Evolutionary conservation across 495 filamentous ascomycete species (phyloP).

Genomic region (Elaphomyces granulatus): DNA sequence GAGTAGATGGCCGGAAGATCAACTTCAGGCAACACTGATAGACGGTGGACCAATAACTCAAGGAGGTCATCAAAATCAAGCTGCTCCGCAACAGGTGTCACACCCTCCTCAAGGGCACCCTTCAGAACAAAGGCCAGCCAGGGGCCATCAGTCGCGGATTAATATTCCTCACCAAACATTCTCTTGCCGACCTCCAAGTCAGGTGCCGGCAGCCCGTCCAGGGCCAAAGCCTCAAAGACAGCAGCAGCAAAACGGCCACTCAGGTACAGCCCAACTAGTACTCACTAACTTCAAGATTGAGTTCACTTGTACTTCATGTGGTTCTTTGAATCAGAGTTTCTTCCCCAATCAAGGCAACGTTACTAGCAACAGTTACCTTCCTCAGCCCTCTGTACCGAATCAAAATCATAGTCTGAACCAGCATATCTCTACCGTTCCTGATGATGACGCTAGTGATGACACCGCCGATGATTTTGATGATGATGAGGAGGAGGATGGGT

Average conservation of each 20-base stretch:
- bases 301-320: conserved; percentile 31
- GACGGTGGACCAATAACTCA: conserved; percentile 17
- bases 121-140: conserved; percentile 12
- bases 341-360: conserved; percentile 32
- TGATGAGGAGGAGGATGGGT: neutral
- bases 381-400: conserved; percentile 16
- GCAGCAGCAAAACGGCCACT: conserved; percentile 13
- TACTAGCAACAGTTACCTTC: conserved; percentile 20
- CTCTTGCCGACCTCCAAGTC: conserved; percentile 10
- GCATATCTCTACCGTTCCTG: neutral
- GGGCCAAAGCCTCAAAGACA: conserved; percentile 17
- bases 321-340: conserved; percentile 32
- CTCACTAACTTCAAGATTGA: conserved; percentile 34
- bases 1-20: conserved; percentile 25
- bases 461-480: neutral
- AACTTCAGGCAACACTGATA: conserved; percentile 17
- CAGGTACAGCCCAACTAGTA: conserved; percentile 19
- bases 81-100: conserved; percentile 7
- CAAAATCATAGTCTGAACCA: conserved; percentile 2
- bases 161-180: conserved; percentile 13
- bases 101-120: conserved; percentile 3
- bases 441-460: neutral
- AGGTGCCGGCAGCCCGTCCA: conserved; percentile 9
- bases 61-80: conserved; percentile 2
- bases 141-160: conserved; percentile 12